Percentiles rank a stretch among this genome's conserved stretches.
These are phyloP conservation scores for Monosporascus cannonballus DNA, from an alignment of 2,329 filamentous ascomycete species.

Conservation along the genomic window DNA sequence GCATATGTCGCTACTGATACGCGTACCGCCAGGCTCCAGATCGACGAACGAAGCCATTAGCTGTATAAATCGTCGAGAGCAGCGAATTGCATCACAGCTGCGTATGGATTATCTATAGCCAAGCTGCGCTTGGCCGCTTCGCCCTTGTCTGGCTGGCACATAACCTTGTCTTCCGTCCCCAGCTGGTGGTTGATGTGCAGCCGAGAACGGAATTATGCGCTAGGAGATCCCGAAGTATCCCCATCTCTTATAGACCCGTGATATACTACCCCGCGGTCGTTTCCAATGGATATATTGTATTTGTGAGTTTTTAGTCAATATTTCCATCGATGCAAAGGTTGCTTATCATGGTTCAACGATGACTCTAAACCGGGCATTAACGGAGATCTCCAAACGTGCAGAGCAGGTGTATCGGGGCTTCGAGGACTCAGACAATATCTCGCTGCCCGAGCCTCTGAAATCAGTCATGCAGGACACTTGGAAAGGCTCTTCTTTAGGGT, in stretches of 20 bases:
- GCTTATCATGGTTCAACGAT: neutral
- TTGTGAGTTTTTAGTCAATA: too few species aligned
- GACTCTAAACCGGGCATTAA: neutral
- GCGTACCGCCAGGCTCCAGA: too few species aligned
- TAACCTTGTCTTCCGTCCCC: neutral
- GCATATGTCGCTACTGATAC: too few species aligned
- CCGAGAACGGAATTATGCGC: neutral
- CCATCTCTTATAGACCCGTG: neutral
- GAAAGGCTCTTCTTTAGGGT: constrained; percentile 2
- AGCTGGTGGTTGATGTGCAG: neutral
- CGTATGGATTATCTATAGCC: neutral
- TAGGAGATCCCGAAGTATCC: neutral
- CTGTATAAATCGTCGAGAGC: neutral
- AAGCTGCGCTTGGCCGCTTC: neutral
- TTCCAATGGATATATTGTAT: too few species aligned
- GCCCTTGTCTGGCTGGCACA: neutral
- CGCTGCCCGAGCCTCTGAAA: constrained; percentile 8
- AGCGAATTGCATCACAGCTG: neutral
- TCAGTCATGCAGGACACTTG: constrained; percentile 1
- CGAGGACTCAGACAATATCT: constrained; percentile 5
- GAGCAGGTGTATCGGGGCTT: constrained; percentile 9
- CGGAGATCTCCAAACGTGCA: constrained; percentile 2
- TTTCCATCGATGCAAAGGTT: neutral
- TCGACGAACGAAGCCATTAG: neutral
- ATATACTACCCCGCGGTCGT: too few species aligned